Conservation (phyloP, 2,329 filamentous ascomycete species). For the Claviceps monticola region DNA sequence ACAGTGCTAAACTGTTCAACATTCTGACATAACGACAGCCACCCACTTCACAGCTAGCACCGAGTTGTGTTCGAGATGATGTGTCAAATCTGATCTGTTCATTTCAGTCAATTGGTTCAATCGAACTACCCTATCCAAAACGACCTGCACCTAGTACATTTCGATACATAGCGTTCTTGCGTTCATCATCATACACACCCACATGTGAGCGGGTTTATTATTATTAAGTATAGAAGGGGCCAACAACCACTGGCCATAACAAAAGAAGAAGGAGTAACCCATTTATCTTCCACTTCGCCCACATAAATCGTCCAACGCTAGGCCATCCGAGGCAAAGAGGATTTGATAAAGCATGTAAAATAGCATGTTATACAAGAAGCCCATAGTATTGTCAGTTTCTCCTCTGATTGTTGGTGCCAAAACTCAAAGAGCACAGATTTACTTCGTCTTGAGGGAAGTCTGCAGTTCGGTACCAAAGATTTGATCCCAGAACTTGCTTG, state of each 20-base stretch:
- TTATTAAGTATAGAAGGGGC: not conserved
- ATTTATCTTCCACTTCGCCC: not conserved
- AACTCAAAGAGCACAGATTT: not conserved
- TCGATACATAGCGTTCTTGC: not conserved
- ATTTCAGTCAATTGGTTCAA: not conserved
- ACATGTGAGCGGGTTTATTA: not conserved
- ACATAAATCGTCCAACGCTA: constrained; percentile 3
- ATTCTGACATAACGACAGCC: too few species aligned
- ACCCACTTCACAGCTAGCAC: not conserved
- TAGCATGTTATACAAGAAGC: constrained; percentile 1
- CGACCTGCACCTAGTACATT: not conserved
- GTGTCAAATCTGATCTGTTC: not conserved
- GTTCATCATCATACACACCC: constrained; percentile 1
- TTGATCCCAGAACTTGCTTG: constrained; percentile 87
- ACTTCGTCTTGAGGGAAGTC: constrained; percentile 21
- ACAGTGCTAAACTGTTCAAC: too few species aligned
- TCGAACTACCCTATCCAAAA: not conserved
- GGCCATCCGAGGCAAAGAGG: constrained; percentile 2
- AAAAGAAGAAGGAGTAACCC: not conserved
- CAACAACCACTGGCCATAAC: not conserved
- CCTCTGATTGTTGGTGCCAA: too few species aligned
- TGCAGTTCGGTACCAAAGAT: constrained; percentile 79
- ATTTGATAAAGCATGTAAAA: constrained; percentile 7
- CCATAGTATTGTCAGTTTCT: not conserved
- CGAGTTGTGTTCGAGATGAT: not conserved